Conservation (phyloP, 2,329 filamentous ascomycete species). For the Dothiorella sarmentorum region DNA sequence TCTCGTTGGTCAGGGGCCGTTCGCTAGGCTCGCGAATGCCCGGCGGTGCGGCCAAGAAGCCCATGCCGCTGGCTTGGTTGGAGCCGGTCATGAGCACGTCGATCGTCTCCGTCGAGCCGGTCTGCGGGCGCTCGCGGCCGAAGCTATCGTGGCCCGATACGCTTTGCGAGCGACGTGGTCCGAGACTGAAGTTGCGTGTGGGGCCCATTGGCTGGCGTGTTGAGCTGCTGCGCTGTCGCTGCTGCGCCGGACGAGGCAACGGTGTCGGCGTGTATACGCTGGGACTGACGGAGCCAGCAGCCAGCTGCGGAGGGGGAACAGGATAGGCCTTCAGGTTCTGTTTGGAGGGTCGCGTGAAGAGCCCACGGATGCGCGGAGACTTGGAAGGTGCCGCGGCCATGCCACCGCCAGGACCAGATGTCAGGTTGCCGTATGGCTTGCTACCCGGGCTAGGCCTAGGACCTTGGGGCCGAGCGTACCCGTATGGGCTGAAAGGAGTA, state of each 20-base stretch:
- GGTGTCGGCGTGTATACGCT: constrained; percentile 15
- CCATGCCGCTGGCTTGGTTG: background rate
- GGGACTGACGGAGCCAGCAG: background rate
- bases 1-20: constrained; percentile 31
- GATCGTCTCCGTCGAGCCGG: constrained; percentile 43
- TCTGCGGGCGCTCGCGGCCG: constrained; percentile 25
- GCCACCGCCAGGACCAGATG: constrained; percentile 7
- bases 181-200: constrained; percentile 13
- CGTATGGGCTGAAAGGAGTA: constrained; percentile 8
- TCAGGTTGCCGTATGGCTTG: constrained; percentile 14
- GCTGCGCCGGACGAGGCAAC: background rate
- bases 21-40: constrained; percentile 16
- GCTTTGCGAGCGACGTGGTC: constrained; percentile 9
- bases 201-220: constrained; percentile 7
- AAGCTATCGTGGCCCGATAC: background rate
- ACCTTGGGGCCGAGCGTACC: background rate
- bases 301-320: background rate
- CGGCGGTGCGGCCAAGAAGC: constrained; percentile 1
- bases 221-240: constrained; percentile 7
- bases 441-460: constrained; percentile 1
- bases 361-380: constrained; percentile 5
- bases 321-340: background rate
- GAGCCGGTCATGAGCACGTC: constrained; percentile 42
- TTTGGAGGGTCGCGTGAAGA: background rate
- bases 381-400: constrained; percentile 13